Conservation (phyloP, 2,329 filamentous ascomycete genomes). For the Stemphylium lycopersici region DNA sequence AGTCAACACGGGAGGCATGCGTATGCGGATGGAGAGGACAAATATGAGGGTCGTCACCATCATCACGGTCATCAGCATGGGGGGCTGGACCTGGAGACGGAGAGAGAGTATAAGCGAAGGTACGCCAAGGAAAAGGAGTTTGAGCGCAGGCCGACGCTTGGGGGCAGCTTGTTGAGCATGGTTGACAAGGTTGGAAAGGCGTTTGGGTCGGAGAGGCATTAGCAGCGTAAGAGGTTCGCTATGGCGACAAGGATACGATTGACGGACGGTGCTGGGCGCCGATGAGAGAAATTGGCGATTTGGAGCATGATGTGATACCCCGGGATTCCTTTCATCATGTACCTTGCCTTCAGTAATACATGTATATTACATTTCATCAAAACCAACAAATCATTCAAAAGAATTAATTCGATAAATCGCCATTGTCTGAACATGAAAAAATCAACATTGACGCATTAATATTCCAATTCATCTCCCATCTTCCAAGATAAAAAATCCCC, state of each 20-base stretch:
- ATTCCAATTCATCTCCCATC: no score
- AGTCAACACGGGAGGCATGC: slow-evolving; percentile 3
- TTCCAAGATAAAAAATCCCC: not conserved
- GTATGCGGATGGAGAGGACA: slow-evolving; percentile 14
- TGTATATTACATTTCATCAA: no score
- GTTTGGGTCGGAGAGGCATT: slow-evolving; percentile 17
- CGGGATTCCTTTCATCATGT: no score
- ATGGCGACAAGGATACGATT: not conserved
- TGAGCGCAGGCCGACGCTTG: slow-evolving; percentile 37
- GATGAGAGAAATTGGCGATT: no score
- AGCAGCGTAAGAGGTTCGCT: not conserved
- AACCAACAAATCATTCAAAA: no score
- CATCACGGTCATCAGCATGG: slow-evolving; percentile 9
- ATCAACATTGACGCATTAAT: not conserved
- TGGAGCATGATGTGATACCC: no score
- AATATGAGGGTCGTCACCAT: slow-evolving; percentile 1
- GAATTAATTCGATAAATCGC: no score
- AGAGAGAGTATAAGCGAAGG: slow-evolving; percentile 19
- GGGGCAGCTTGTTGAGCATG: slow-evolving; percentile 30
- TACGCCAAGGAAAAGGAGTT: slow-evolving; percentile 25
- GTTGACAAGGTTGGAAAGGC: slow-evolving; percentile 19
- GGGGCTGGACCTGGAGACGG: slow-evolving; percentile 20
- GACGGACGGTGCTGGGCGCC: no score
- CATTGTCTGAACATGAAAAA: not conserved
- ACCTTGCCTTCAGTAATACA: no score